These are phyloP conservation scores for Rhodotorula paludigena DNA, from an alignment of 768 basidiomycete genomes.

Conservation along the genomic window DNA sequence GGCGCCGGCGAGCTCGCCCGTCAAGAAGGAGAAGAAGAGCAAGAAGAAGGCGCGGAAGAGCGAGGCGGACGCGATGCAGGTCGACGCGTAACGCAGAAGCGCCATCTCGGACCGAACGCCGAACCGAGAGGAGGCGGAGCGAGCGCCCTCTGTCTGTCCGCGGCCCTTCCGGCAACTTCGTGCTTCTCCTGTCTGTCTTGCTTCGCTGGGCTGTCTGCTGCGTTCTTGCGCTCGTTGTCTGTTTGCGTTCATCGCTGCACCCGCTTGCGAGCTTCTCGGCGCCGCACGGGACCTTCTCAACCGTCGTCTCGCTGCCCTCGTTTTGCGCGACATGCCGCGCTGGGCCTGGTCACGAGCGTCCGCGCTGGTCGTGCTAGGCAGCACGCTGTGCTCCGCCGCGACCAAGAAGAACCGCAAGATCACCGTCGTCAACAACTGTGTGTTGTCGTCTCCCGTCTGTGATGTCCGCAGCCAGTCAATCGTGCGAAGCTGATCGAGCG, in stretches of 20 bases:
- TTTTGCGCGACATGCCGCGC: too few species aligned
- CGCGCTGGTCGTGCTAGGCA: neutral
- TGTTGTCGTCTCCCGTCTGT: neutral
- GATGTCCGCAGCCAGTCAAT: neutral
- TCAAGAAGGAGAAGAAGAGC: conserved; percentile 6
- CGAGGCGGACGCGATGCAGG: conserved; percentile 29
- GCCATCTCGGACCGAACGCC: neutral
- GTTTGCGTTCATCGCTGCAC: too few species aligned
- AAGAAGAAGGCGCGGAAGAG: conserved; percentile 4
- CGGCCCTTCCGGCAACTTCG: too few species aligned
- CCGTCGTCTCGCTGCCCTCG: too few species aligned
- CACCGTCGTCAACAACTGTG: conserved; percentile 9
- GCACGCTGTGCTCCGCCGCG: neutral
- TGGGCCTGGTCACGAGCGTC: too few species aligned
- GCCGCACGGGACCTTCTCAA: too few species aligned
- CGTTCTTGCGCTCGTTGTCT: too few species aligned
- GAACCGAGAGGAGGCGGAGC: neutral
- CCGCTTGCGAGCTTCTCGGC: too few species aligned
- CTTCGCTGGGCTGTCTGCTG: too few species aligned
- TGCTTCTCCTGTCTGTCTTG: too few species aligned
- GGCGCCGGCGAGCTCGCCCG: neutral
- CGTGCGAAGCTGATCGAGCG: neutral
- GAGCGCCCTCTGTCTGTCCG: too few species aligned
- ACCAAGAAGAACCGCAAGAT: neutral
- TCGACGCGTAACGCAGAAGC: conserved; percentile 16